Base-by-base conservation (phyloP, 371 early-diverging fungal genomes). In the Actinomucor elegans region DNA sequence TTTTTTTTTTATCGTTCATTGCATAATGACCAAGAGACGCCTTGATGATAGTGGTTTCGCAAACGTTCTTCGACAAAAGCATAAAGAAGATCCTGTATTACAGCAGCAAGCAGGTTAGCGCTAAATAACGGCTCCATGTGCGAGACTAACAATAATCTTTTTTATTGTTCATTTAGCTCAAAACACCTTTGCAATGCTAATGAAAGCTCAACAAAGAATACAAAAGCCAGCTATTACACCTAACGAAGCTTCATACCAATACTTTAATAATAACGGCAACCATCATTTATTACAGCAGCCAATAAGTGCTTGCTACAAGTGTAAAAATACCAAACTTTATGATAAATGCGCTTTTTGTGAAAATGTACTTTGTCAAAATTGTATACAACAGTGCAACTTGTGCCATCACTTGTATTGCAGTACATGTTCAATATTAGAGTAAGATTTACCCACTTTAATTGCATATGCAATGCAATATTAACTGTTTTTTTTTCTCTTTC, bases 1-100 rank as follows among this genome's bases (percentile, higher is more conserved):
- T 12, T 34, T 29, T 35, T 45, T 44, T 12, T 31, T 18, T 37
- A 35, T 21, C 28, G 34, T 15, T 26, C 3, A 23, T 21, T 29
- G 7, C 11, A 18, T 38, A 38, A 62, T 62, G 63, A 52, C 57
- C 15, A 62, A 62, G 33, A 48, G 63, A 38, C 53, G 53, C 4
- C 42, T 52, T 37, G 63, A 62, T 24, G 57, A 62, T n/a, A 18
- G 29, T 31, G 49, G 44, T 15, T 62, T 62, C 38, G 57, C 49
- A 7, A 62, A 62, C 49, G 53, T 53, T 1, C 28, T 62, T 26
- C 42, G 53, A 18, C 63, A 62, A 17, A 62, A 62, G 21, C 42
- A 27, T 3, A 62, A 48, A 26, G 57, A 53, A 17, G 63, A 62
- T 40, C 48, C 43, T 27, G 6, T 28, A 15, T 14, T 44, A 21